Percentiles rank a stretch among this genome's conserved stretches.
Evolutionary conservation across 768 basidiomycete genomes (phyloP).

Genomic region (Suillus hirtellus): DNA sequence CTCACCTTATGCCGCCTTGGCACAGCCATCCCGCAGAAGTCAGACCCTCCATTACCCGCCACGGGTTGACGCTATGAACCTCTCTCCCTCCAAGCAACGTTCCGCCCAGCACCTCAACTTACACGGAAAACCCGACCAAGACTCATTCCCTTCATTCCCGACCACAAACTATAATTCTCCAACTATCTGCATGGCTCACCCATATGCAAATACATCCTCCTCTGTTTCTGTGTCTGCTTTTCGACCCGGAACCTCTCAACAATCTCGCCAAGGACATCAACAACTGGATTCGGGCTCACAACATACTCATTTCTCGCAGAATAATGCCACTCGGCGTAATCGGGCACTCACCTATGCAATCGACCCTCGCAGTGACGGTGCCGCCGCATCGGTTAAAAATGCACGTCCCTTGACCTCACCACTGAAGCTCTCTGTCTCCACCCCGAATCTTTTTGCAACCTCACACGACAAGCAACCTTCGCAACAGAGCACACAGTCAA

Average conservation of each 20-base stretch:
- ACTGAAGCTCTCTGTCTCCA: conserved; percentile 60
- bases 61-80: conserved; percentile 15
- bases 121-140: conserved; percentile 19
- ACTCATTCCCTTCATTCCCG: conserved; percentile 21
- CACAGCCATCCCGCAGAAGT: conserved; percentile 18
- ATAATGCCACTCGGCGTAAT: not conserved
- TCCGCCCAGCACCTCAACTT: conserved; percentile 21
- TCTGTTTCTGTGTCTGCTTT: conserved; percentile 17
- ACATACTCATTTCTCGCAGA: conserved; percentile 14
- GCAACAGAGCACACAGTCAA: conserved; percentile 22
- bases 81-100: conserved; percentile 19
- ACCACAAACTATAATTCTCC: conserved; percentile 12
- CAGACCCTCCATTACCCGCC: conserved; percentile 18
- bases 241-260: conserved; percentile 28
- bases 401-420: not conserved
- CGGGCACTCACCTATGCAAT: conserved; percentile 4
- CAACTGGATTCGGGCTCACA: conserved; percentile 10
- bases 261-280: conserved; percentile 19
- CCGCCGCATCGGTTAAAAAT: not conserved
- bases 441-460: conserved; percentile 56
- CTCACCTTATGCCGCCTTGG: conserved; percentile 48
- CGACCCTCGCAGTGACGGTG: not conserved
- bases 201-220: conserved; percentile 50
- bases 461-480: conserved; percentile 13
- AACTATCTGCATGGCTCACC: conserved; percentile 40